These are phyloP conservation scores for Phytophthora parvispora DNA, from an alignment of 352 stramenopile species.

Conservation along the genomic window DNA sequence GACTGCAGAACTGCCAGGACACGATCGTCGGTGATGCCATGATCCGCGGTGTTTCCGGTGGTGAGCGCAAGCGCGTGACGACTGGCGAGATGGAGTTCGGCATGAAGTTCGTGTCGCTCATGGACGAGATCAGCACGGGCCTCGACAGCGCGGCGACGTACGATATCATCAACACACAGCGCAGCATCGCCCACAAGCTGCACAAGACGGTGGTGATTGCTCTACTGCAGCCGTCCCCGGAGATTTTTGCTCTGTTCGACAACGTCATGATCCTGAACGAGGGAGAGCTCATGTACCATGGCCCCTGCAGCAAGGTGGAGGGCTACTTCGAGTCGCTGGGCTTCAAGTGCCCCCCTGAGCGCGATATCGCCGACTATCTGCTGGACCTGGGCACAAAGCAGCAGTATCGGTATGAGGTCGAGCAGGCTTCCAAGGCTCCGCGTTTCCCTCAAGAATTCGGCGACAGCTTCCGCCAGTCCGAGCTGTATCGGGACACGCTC, in stretches of 20 bases:
- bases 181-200: slow-evolving; percentile 55
- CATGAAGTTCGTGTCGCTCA: slow-evolving; percentile 77
- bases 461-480: slow-evolving; percentile 42
- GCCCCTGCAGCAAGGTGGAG: slow-evolving; percentile 29
- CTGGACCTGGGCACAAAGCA: slow-evolving; percentile 31
- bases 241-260: slow-evolving; percentile 91
- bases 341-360: slow-evolving; percentile 33
- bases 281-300: slow-evolving; percentile 86
- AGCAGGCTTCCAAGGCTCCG: slow-evolving; percentile 2
- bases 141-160: slow-evolving; percentile 68
- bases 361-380: slow-evolving; percentile 39
- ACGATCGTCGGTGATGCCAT: slow-evolving; percentile 34
- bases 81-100: slow-evolving; percentile 90
- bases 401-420: slow-evolving; percentile 29
- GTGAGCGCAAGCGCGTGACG: slow-evolving; percentile 80
- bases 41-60: slow-evolving; percentile 73
- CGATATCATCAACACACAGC: slow-evolving; percentile 61
- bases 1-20: slow-evolving; percentile 11
- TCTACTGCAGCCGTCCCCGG: slow-evolving; percentile 90
- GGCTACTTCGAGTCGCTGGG: slow-evolving; percentile 51
- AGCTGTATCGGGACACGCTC: slow-evolving; percentile 37
- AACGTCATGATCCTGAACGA: slow-evolving; percentile 71
- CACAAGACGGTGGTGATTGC: slow-evolving; percentile 72
- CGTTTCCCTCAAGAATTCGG: slow-evolving; percentile 20
- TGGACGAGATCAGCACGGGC: slow-evolving; percentile 86